Base-by-base conservation (phyloP, 805 yeast species). In the Spathaspora boniae region DNA sequence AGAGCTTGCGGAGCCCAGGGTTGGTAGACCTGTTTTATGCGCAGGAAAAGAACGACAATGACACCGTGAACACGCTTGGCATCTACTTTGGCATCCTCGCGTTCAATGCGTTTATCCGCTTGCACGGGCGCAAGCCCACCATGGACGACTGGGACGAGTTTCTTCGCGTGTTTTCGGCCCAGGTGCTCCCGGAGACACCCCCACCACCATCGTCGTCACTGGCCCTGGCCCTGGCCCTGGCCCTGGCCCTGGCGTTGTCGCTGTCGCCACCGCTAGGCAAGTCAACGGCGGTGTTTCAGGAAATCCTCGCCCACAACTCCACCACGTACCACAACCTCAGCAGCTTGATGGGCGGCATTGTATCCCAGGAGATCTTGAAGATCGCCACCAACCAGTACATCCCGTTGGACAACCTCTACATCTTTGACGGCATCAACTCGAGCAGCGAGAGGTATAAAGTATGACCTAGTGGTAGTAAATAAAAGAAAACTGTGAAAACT, bases 311-410 rank as follows among this genome's bases (percentile, higher is more conserved):
- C 9, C 68, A 68, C 29, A 50, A 63, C 7, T 46, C 75, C 9
- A 56, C 58, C 26, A 74, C 70, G 39, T 53, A 80, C 33, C 80
- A 77, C 42, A 82, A 82, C 46, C 68, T 77, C 11, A 62, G 82
- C 15, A 70, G 95, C 4, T 57, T 86, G 3, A 63, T 86, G 45
- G 98, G 96, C 2, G 98, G 96, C 0, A 64, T 89, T 9, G 88
- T 78, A 0, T 81, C 87, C 3, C 96, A 91, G 53, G 98, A 91
- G 53, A 78, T 76, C 4, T 66, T 86, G 34, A 91, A 93, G 59
- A 51, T 78, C 29, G 50, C 85, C 16, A 86, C 95, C 2, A 72
- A 74, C 24, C 98, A 91, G 56, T 88, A 86, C 46, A 68, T 82
- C 4, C 94, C 97, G 1, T 48, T 87, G 28, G 80, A 81, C 44